Percentiles rank a stretch among this genome's conserved stretches.
Evolutionary conservation across 78 protist species (phyloP).

Genomic region (Dictyostelium firmibasis): DNA sequence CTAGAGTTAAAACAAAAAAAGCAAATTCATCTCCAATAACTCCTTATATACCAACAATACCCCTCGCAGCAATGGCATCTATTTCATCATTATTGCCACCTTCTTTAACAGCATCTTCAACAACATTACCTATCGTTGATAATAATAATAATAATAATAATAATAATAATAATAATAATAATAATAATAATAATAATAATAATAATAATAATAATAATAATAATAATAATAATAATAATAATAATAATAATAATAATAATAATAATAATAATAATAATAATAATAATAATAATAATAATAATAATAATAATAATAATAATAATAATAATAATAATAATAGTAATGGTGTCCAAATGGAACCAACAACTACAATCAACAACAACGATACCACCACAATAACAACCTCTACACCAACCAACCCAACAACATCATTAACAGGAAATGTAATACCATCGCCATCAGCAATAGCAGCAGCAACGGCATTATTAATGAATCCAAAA

Average conservation of each 20-base stretch:
- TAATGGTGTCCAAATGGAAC: too few relatives aligned
- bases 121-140: background rate
- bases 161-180: too few relatives aligned
- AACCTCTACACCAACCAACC: background rate
- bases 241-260: too few relatives aligned
- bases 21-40: background rate
- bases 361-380: too few relatives aligned
- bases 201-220: too few relatives aligned
- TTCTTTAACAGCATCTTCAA: background rate
- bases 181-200: too few relatives aligned
- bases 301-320: too few relatives aligned
- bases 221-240: too few relatives aligned
- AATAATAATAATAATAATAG: too few relatives aligned
- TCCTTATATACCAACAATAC: background rate
- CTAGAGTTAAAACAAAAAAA: background rate
- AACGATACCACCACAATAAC: background rate
- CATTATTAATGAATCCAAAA: background rate
- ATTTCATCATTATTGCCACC: background rate
- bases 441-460: background rate
- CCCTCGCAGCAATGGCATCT: background rate
- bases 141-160: background rate
- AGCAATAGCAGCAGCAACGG: background rate
- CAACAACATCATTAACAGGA: slow-evolving; percentile 5
- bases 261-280: too few relatives aligned
- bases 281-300: too few relatives aligned